Conservation (phyloP, 1,284 basidiomycete genomes). For the Cutaneotrichosporon cutaneum region DNA sequence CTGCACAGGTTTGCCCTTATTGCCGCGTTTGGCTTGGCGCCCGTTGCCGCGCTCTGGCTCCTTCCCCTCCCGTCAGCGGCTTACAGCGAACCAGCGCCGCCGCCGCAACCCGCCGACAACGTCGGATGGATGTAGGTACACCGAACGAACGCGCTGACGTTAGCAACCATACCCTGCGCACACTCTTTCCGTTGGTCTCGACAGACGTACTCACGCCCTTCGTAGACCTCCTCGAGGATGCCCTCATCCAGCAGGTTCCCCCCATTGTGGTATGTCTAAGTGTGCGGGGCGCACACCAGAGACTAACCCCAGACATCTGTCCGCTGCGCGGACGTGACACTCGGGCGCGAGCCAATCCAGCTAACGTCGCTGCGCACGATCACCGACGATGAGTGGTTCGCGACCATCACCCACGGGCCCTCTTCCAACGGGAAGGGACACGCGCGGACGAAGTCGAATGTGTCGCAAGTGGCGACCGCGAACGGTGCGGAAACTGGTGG, state of each 20-base stretch:
- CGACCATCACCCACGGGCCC: slow-evolving; percentile 27
- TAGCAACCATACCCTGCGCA: slow-evolving; percentile 48
- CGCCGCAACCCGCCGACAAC: slow-evolving; percentile 12
- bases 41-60: slow-evolving; percentile 13
- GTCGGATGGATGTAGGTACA: slow-evolving; percentile 24
- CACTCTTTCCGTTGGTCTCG: slow-evolving; percentile 51
- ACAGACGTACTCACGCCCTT: slow-evolving; percentile 53
- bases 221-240: slow-evolving; percentile 53
- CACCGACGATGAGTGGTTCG: slow-evolving; percentile 52
- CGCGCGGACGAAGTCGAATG: neutral
- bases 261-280: slow-evolving; percentile 34
- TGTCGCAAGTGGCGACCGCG: neutral
- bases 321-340: slow-evolving; percentile 42
- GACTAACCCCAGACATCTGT: slow-evolving; percentile 42
- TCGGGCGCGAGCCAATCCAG: slow-evolving; percentile 46
- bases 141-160: slow-evolving; percentile 1
- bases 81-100: slow-evolving; percentile 1
- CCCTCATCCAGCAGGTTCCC: slow-evolving; percentile 49
- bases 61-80: slow-evolving; percentile 3
- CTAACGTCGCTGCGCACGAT: slow-evolving; percentile 47
- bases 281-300: neutral
- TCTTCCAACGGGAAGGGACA: neutral
- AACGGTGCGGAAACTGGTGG: neutral
- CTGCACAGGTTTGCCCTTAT: neutral
- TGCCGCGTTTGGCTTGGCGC: slow-evolving; percentile 2